Evolutionary conservation across 352 stramenopile genomes (phyloP).

Genomic region (Blastocystis sp.): DNA sequence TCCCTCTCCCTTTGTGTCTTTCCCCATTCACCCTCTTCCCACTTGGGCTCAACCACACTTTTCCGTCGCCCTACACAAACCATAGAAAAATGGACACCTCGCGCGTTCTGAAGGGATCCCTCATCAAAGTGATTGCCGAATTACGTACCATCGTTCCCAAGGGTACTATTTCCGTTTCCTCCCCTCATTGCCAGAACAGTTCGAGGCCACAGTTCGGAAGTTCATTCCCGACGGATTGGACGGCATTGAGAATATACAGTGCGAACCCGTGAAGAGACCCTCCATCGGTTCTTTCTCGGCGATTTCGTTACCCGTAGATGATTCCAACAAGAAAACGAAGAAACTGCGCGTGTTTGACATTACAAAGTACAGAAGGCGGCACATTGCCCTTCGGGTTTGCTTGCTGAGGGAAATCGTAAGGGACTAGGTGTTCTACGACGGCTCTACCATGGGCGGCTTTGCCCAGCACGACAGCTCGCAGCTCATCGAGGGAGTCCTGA

Average conservation of each 20-base stretch:
- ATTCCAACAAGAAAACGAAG: slow-evolving; percentile 13
- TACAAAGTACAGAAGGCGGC: slow-evolving; percentile 57
- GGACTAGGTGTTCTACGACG: slow-evolving; percentile 60
- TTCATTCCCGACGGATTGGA: slow-evolving; percentile 63
- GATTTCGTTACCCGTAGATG: slow-evolving; percentile 2
- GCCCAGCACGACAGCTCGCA: slow-evolving; percentile 48
- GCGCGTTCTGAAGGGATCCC: slow-evolving; percentile 45
- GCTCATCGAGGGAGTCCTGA: slow-evolving; percentile 40
- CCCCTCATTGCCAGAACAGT: slow-evolving; percentile 8
- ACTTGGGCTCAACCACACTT: background rate
- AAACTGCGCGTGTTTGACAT: slow-evolving; percentile 67
- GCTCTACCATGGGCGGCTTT: slow-evolving; percentile 56
- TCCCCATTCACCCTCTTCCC: background rate
- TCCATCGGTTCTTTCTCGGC: background rate
- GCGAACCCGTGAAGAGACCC: slow-evolving; percentile 17
- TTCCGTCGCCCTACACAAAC: background rate
- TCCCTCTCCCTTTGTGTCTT: background rate
- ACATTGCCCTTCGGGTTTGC: slow-evolving; percentile 52
- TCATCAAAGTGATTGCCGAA: slow-evolving; percentile 60
- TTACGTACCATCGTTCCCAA: slow-evolving; percentile 39
- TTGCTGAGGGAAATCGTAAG: background rate
- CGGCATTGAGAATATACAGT: slow-evolving; percentile 55
- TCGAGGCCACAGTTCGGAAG: slow-evolving; percentile 57
- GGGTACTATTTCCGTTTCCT: background rate
- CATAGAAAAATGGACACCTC: slow-evolving; percentile 44